Evolutionary conservation across 257 asterid species (phyloP).

Genomic region (Penstemon newberryi): DNA sequence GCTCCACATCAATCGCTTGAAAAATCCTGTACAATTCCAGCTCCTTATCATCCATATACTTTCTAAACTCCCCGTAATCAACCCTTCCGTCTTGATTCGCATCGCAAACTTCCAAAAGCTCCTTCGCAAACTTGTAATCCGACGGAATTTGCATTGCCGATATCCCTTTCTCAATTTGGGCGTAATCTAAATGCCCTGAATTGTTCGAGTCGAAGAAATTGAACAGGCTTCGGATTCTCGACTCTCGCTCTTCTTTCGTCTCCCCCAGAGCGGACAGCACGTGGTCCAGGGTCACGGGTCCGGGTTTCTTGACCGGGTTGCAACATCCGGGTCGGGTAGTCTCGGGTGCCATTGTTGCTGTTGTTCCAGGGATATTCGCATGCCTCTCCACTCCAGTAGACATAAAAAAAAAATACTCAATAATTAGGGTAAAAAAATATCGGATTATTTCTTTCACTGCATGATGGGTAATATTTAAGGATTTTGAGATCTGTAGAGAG

Average conservation of each 20-base stretch:
- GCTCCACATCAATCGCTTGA: constrained; percentile 96
- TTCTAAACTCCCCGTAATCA: constrained; percentile 84
- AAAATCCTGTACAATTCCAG: constrained; percentile 86
- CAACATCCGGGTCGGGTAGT: constrained; percentile 59
- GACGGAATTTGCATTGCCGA: constrained; percentile 90
- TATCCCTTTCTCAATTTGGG: constrained; percentile 75
- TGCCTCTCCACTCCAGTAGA: constrained; percentile 57
- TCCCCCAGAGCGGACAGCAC: constrained; percentile 83
- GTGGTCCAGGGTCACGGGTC: constrained; percentile 84
- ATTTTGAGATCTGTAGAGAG: constrained; percentile 38
- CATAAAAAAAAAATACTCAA: constrained; percentile 24
- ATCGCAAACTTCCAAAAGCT: constrained; percentile 80
- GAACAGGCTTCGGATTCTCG: constrained; percentile 71
- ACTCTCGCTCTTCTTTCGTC: constrained; percentile 78
- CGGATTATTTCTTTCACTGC: constrained; percentile 22
- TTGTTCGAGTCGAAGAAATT: constrained; percentile 71
- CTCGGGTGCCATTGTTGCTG: constrained; percentile 45
- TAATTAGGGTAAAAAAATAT: neutral
- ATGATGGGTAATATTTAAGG: neutral
- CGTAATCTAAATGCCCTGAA: constrained; percentile 72
- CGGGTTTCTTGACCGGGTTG: constrained; percentile 82
- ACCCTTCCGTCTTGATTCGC: constrained; percentile 91
- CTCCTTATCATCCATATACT: constrained; percentile 99
- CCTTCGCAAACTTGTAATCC: constrained; percentile 95
- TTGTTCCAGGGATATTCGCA: constrained; percentile 52